Evolutionary conservation across 352 stramenopile genomes (phyloP), one percentile per base, ranked within the genome.

Genomic region (Sclerospora graminicola): DNA sequence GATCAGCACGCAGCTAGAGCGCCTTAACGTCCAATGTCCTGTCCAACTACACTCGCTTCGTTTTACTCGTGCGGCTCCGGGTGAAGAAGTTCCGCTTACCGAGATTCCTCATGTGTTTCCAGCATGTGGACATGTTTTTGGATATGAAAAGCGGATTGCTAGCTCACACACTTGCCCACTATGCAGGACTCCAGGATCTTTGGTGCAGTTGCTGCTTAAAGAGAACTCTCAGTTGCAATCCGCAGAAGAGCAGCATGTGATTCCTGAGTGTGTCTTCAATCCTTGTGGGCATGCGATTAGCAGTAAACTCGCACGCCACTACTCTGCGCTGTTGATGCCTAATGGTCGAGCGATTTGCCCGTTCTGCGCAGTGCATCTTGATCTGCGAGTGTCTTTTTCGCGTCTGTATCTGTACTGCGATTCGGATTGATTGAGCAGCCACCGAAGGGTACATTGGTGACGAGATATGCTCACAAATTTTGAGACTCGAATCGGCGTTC

Each of bases 251-350:
- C 78, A 71, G 13, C 61, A 69, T 13, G 52, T 55, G 2, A 70
- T 86, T 35, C 78, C 78, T 15, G 78, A 87, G 56, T 87, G 69
- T 34, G 78, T 90, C 1, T 69, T 90, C 18, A 90, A 90, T 53
- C 78, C 78, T 16, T 90, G 78, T 42, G 78, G 78, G n/a, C 78
- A 90, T 36, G 69, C 76, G 7, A 85, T 85, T 49, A 86, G 72
- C 38, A 56, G 41, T 33, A 77, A 74, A 19, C 61, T 87, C 14
- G 78, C 78, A n/a, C 52, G 45, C 1, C 60, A 84, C 30, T 87
- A 84, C 41, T 59, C 72, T 7, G 45, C 45, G 23, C 32, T 90
- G 18, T 51, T 82, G 18, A 85, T 90, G 70, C 75, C 74, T 0
- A 88, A 84, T 40, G 78, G 78, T 29, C 68, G 76, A 1, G 61